These are phyloP conservation scores for Moringa oleifera DNA, from an alignment of 345 rosid genomes.

Conservation along the genomic window DNA sequence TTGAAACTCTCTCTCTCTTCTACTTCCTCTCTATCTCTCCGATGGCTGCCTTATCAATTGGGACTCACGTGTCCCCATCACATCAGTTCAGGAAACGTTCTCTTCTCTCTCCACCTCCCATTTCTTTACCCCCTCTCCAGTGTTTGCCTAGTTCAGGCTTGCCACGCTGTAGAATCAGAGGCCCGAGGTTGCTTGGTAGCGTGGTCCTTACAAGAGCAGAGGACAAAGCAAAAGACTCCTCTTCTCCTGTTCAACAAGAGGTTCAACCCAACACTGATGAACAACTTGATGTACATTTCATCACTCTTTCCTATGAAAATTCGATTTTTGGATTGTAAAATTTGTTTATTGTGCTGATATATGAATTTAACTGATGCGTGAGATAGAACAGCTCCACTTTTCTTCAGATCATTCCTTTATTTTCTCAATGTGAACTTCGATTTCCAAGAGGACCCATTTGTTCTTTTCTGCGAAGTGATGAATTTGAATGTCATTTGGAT, in stretches of 20 bases:
- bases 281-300: constrained; percentile 26
- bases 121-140: constrained; percentile 16
- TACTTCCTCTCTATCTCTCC: constrained; percentile 10
- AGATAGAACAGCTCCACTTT: background rate
- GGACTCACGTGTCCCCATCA: constrained; percentile 32
- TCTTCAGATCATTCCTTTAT: background rate
- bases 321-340: constrained; percentile 8
- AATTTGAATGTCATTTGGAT: background rate
- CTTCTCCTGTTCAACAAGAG: constrained; percentile 32
- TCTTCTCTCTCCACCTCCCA: constrained; percentile 16
- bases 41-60: constrained; percentile 61
- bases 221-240: constrained; percentile 52
- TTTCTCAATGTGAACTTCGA: background rate
- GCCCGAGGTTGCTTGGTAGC: constrained; percentile 35
- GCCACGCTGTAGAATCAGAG: constrained; percentile 30
- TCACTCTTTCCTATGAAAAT: constrained; percentile 2
- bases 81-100: constrained; percentile 28
- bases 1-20: background rate
- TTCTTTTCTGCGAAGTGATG: background rate
- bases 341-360: constrained; percentile 15
- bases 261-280: constrained; percentile 32
- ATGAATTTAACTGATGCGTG: constrained; percentile 3
- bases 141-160: constrained; percentile 30
- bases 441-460: constrained; percentile 10
- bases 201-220: constrained; percentile 62